Conservation (phyloP, 257 asterid genomes). For the Penstemon eatonii region DNA sequence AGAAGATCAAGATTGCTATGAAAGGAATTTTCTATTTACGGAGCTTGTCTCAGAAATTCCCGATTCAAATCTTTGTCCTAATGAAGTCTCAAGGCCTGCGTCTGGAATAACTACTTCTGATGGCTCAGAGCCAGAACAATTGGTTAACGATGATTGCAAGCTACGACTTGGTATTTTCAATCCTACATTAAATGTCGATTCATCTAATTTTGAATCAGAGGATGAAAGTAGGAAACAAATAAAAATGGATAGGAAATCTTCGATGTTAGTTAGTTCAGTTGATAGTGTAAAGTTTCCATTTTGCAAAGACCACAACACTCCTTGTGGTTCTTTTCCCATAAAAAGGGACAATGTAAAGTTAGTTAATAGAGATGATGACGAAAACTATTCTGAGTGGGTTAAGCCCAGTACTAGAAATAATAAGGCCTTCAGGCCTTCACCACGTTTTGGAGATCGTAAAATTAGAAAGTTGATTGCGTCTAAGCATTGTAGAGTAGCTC, state of each 20-base stretch:
- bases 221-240: slow-evolving; percentile 35
- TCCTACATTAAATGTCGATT: slow-evolving; percentile 46
- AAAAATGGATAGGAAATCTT: slow-evolving; percentile 36
- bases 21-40: slow-evolving; percentile 63
- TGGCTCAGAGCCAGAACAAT: slow-evolving; percentile 57
- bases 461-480: slow-evolving; percentile 55
- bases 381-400: slow-evolving; percentile 55
- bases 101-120: slow-evolving; percentile 71
- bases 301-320: slow-evolving; percentile 39
- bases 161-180: slow-evolving; percentile 53
- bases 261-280: slow-evolving; percentile 56
- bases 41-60: slow-evolving; percentile 71
- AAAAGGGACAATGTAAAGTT: slow-evolving; percentile 66
- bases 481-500: slow-evolving; percentile 49
- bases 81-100: slow-evolving; percentile 62
- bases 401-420: slow-evolving; percentile 19
- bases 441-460: slow-evolving; percentile 45
- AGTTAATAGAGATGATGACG: slow-evolving; percentile 84
- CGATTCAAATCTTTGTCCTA: slow-evolving; percentile 32
- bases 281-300: slow-evolving; percentile 62
- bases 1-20: slow-evolving; percentile 36
- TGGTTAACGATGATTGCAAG: slow-evolving; percentile 60
- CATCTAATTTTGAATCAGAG: slow-evolving; percentile 42
- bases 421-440: slow-evolving; percentile 57
- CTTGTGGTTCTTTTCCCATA: slow-evolving; percentile 50